Base-by-base conservation (phyloP, 441 rosid species). In the Adansonia gregorii region DNA sequence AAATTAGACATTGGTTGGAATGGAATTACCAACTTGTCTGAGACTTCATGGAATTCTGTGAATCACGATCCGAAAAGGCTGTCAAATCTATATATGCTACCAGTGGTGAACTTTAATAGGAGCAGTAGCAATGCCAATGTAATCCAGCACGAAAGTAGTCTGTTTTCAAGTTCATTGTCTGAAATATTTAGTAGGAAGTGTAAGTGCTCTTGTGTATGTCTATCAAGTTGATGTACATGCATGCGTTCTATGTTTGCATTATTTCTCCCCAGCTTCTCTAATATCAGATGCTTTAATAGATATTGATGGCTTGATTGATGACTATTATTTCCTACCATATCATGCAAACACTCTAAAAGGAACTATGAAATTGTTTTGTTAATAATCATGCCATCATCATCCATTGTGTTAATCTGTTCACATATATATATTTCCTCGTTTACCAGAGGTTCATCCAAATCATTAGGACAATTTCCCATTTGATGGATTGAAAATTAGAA, bases 111-210 rank as follows among this genome's bases (percentile, higher is more conserved):
- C 49, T 75, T 84, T 73, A 82, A 80, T 80, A 85, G 83, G 71
- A 85, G 76, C 61, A 77, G 64, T 58, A 61, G 73, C 52, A 15
- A 61, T 35, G 9, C 67, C 15, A 85, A 58, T 73, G 87, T 84
- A 74, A 70, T 83, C 74, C 89, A 88, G 80, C 85, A 84, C 83
- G 95, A 91, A 78, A 91, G 89, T 85, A 89, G 95, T 80, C 88
- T 91, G 52, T 91, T 89, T 80, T 91, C 95, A 58, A 89, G 93
- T 85, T 91, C 95, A 5, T 78, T 91, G 65, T 89, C 95, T 39
- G 95, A 89, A 54, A 78, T 91, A 17, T 88, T 89, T 75, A 89
- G 81, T 78, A 82, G 86, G 72, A 78, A 86, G 76, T 52, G 95
- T 91, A 82, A 84, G 91, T 61, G 52, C 59, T 81, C 17, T 27